These are phyloP conservation scores for Panicum virgatum DNA, from an alignment of 202 grass and related monocot genomes.

Conservation along the genomic window DNA sequence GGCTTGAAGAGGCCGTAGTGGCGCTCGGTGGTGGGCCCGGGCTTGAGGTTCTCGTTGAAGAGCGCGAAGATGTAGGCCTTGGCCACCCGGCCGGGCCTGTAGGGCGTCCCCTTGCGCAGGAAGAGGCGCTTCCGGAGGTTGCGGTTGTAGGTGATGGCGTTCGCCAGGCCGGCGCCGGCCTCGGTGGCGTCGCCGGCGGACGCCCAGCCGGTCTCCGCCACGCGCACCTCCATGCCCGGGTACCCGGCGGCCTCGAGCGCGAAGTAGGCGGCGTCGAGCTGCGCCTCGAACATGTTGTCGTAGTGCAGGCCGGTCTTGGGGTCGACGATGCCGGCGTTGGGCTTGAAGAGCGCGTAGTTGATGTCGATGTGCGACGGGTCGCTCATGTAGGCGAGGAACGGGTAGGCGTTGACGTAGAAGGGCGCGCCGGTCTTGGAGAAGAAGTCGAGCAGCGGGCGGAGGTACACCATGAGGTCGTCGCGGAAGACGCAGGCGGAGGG, in stretches of 20 bases:
- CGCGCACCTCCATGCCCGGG: constrained; percentile 47
- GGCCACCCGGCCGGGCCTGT: constrained; percentile 33
- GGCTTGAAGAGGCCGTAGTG: constrained; percentile 61
- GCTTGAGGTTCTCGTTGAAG: constrained; percentile 84
- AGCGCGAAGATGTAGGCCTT: constrained; percentile 85
- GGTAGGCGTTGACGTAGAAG: constrained; percentile 74
- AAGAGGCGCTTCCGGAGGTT: constrained; percentile 52
- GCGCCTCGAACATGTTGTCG: constrained; percentile 72
- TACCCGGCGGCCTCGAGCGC: constrained; percentile 53
- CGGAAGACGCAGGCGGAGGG: constrained; percentile 51
- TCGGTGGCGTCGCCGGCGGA: constrained; percentile 52
- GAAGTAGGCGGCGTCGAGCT: constrained; percentile 59
- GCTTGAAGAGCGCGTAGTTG: constrained; percentile 63
- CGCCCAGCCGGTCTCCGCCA: constrained; percentile 62
- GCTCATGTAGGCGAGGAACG: constrained; percentile 70
- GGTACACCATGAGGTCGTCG: constrained; percentile 40
- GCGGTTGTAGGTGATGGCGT: constrained; percentile 46
- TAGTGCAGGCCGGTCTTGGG: constrained; percentile 50
- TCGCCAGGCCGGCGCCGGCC: constrained; percentile 42
- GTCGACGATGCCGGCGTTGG: constrained; percentile 50
- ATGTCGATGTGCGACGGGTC: constrained; percentile 60
- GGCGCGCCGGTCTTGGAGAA: constrained; percentile 52
- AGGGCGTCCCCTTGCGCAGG: constrained; percentile 49
- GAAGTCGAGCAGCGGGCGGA: constrained; percentile 55
- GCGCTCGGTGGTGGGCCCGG: constrained; percentile 51